Base-by-base conservation (phyloP, 352 stramenopile genomes). In the Phytophthora quininea region DNA sequence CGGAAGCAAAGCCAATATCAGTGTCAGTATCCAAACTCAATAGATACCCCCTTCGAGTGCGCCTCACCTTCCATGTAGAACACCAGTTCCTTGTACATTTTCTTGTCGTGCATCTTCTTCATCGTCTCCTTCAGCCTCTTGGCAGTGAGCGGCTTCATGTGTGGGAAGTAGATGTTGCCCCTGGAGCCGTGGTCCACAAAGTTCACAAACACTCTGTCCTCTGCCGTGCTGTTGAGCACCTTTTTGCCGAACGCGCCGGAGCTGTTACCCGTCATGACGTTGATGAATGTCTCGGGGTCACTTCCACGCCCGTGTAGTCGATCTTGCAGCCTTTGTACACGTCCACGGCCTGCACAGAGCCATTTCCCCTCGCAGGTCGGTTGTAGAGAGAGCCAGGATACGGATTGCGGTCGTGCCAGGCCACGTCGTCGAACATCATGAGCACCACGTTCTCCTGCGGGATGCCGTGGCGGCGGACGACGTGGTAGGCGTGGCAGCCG, bases 391-490 rank as follows among this genome's bases (percentile, higher is more conserved):
- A 74, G 2, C 92, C 93, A 1, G 86, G 85, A 64, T 95, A 95
- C 30, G 93, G 92, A 54, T 98, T 98, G 32, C 80, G 63, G n/a
- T 79, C 47, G 69, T 85, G 78, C 59, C 69, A 70, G 0, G 91
- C 90, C n/a, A 93, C 86, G 65, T 98, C 93, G 69, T 97, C 90
- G 76, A 95, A 97, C 87, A 95, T 97, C 91, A 98, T 97, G 42
- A 97, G 83, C 58, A 98, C 84, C 37, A 98, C 90, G 60, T 96
- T 93, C 52, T 97, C 88, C 12, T 56, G 71, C 8, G 89, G 84
- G 42, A 98, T 96, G 10, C 93, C 93, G 64, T 97, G 90, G 48
- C 80, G 77, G 1, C 84, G 83, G 40, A 98, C 84, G 37, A 97
- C 83, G 63, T 97, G 92, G 77, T 98, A 98, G 19, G 90, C 91